phyloP scores from a whole-genome alignment of 139 green algal species.

The Auxenochlorella protothecoides region DNA sequence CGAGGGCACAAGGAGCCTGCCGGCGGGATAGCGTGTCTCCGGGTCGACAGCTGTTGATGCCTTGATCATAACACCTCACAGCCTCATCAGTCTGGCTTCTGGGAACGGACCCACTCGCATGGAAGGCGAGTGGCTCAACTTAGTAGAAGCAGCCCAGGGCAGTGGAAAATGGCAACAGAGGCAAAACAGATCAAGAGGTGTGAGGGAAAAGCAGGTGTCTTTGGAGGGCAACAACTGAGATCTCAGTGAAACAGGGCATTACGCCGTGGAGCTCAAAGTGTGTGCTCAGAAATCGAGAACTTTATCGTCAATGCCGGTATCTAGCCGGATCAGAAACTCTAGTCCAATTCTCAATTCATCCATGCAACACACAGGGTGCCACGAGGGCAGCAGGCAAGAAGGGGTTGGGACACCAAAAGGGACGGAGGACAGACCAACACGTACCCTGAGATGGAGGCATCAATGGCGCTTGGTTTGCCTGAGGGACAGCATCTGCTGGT shows the following conservation, averaged over 20 bases:
- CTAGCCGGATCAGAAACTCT: slow-evolving; percentile 66
- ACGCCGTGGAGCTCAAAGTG: neutral
- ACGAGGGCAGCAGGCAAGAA: neutral
- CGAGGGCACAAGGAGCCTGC: slow-evolving; percentile 12
- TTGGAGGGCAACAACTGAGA: neutral
- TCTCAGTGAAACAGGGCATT: neutral
- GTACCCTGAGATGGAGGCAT: no score
- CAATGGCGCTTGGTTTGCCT: no score
- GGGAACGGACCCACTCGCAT: slow-evolving; percentile 48
- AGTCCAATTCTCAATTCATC: slow-evolving; percentile 44
- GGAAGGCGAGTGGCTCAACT: slow-evolving; percentile 46
- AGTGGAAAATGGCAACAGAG: neutral
- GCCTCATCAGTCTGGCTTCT: slow-evolving; percentile 52
- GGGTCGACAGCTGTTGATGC: slow-evolving; percentile 25
- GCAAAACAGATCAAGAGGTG: neutral
- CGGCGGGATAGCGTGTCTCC: slow-evolving; percentile 47
- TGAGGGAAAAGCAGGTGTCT: neutral
- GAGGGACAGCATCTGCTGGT: no score
- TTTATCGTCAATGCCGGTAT: slow-evolving; percentile 45
- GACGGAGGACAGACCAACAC: no score
- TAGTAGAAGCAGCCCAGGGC: slow-evolving; percentile 42
- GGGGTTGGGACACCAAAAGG: neutral
- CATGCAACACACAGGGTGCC: neutral
- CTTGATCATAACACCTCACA: slow-evolving; percentile 52
- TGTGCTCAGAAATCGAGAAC: slow-evolving; percentile 74